These are phyloP conservation scores for Citrus cavaleriei DNA, from an alignment of 345 rosid species.

Conservation along the genomic window DNA sequence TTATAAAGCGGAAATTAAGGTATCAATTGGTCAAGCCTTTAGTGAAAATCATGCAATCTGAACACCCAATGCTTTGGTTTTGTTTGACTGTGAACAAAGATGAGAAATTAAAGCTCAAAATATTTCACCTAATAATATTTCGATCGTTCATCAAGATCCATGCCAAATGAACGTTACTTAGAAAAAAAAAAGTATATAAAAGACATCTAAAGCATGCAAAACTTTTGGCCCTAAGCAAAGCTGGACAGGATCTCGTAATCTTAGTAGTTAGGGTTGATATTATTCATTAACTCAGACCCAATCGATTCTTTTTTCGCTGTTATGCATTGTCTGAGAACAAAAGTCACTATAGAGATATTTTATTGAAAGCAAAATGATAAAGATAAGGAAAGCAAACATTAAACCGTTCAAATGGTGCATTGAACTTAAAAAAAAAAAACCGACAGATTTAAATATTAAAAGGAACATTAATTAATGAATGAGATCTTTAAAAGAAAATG, in stretches of 20 bases:
- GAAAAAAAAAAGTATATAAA: background rate
- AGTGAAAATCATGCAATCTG: background rate
- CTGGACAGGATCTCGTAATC: constrained; percentile 13
- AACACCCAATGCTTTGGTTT: background rate
- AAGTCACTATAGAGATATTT: too few species aligned
- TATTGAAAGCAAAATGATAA: background rate
- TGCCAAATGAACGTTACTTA: background rate
- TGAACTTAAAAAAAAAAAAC: too few species aligned
- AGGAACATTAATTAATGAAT: too few species aligned
- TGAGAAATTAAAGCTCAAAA: background rate
- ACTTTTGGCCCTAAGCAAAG: background rate
- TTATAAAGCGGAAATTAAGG: background rate
- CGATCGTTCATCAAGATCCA: background rate
- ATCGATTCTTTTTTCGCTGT: background rate
- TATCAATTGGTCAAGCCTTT: background rate
- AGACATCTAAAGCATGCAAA: background rate
- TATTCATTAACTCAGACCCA: background rate
- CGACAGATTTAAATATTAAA: too few species aligned
- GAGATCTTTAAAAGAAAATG: too few species aligned
- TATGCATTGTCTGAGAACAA: background rate
- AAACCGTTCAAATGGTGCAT: too few species aligned
- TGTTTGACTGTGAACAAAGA: background rate
- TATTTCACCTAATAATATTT: background rate
- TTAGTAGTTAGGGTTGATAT: background rate
- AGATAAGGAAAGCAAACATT: too few species aligned